phyloP scores from a whole-genome alignment of 2,329 filamentous ascomycete genomes.

The Neofusicoccum cordaticola region DNA sequence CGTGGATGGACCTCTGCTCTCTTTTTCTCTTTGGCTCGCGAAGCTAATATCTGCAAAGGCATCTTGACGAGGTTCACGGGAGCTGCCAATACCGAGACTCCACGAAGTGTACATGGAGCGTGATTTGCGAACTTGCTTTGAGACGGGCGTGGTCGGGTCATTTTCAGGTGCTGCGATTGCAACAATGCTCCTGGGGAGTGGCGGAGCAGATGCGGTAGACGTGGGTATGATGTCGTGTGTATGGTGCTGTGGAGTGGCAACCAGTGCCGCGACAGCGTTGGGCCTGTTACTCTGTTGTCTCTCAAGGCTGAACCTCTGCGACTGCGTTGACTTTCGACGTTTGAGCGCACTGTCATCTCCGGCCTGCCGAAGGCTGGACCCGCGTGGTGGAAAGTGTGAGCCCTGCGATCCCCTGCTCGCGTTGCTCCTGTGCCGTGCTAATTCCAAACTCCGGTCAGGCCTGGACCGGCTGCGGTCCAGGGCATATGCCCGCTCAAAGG shows the following conservation, averaged over 20 bases:
- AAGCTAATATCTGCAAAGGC: background rate
- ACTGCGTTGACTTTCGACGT: conserved; percentile 15
- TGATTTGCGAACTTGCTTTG: conserved; percentile 12
- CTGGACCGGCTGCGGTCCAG: conserved; percentile 22
- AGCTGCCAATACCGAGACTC: conserved; percentile 1
- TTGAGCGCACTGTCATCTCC: background rate
- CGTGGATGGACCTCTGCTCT: background rate
- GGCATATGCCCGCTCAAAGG: conserved; percentile 33
- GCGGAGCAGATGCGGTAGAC: background rate
- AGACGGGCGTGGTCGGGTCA: background rate
- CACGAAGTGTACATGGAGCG: conserved; percentile 16
- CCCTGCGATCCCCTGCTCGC: conserved; percentile 36
- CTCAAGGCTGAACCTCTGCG: conserved; percentile 16
- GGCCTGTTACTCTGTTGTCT: background rate
- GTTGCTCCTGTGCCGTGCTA: conserved; percentile 31
- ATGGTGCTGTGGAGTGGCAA: conserved; percentile 2
- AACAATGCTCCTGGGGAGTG: background rate
- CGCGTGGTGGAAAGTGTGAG: conserved; percentile 36
- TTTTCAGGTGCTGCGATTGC: conserved; percentile 22
- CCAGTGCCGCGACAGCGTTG: background rate
- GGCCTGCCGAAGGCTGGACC: conserved; percentile 26
- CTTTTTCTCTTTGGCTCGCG: background rate
- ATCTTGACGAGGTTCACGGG: background rate
- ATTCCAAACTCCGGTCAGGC: conserved; percentile 20
- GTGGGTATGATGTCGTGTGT: conserved; percentile 16